Percentiles rank a stretch among this genome's conserved stretches.
phyloP scores from a whole-genome alignment of 805 yeast species.

The Candida insectalens region DNA sequence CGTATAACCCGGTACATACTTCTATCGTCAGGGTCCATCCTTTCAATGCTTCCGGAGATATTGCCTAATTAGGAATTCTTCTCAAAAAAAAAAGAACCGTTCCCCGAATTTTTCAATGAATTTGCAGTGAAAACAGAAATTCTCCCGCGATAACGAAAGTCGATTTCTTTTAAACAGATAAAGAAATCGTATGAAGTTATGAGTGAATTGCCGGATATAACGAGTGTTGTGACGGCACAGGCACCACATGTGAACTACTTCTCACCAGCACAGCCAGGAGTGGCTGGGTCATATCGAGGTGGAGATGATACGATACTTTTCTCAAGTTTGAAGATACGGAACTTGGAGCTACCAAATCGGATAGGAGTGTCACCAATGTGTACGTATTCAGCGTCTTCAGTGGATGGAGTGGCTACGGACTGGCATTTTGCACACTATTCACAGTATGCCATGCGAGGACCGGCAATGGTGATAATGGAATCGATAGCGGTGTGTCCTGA shows the following conservation, averaged over 20 bases:
- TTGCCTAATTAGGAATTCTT: too few species aligned
- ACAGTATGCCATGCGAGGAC: conserved; percentile 35
- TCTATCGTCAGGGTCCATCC: too few species aligned
- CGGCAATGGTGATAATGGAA: conserved; percentile 40
- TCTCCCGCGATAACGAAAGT: too few species aligned
- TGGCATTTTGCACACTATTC: conserved; percentile 44
- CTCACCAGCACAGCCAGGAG: conserved; percentile 23
- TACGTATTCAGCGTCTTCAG: conserved; percentile 35
- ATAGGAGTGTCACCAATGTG: conserved; percentile 52
- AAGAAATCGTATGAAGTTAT: too few species aligned
- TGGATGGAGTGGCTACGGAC: conserved; percentile 32
- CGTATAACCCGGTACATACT: too few species aligned
- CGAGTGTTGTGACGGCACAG: conserved; percentile 2
- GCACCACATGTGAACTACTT: conserved; percentile 14
- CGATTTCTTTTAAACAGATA: too few species aligned
- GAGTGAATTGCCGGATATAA: too few species aligned
- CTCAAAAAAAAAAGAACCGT: too few species aligned
- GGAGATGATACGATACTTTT: conserved; percentile 28
- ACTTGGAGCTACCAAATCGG: conserved; percentile 36
- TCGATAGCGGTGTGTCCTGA: conserved; percentile 18
- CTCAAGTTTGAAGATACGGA: conserved; percentile 32
- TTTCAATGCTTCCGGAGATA: too few species aligned
- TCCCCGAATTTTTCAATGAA: too few species aligned
- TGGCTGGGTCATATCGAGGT: conserved; percentile 25
- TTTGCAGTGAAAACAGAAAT: too few species aligned